Percentiles rank a stretch among this genome's conserved stretches.
Evolutionary conservation across 257 asterid species (phyloP).

Genomic region (Rehmannia glutinosa): DNA sequence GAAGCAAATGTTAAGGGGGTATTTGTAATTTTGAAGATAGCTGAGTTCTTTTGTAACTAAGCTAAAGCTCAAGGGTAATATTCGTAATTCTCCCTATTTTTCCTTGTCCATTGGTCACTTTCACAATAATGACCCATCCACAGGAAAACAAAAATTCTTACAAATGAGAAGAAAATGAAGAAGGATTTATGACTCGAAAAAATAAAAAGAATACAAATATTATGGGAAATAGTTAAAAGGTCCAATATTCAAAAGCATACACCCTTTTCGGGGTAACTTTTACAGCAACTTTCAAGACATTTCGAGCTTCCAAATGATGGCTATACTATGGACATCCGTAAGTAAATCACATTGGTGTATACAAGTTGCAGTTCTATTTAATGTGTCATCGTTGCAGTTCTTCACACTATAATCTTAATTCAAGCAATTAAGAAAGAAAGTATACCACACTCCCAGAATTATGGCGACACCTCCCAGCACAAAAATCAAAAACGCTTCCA

Average conservation of each 20-base stretch:
- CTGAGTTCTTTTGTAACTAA: too few relatives aligned
- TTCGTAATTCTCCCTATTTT: too few relatives aligned
- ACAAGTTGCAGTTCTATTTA: not conserved
- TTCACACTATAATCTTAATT: not conserved
- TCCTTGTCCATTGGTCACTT: slow-evolving; percentile 2
- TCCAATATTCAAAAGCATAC: not conserved
- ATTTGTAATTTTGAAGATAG: too few relatives aligned
- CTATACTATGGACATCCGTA: not conserved
- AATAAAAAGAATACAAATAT: not conserved
- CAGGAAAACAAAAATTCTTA: not conserved
- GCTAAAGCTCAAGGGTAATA: too few relatives aligned
- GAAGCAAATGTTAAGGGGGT: too few relatives aligned
- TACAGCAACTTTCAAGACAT: not conserved
- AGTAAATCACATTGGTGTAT: not conserved
- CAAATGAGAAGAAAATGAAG: not conserved
- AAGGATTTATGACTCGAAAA: not conserved
- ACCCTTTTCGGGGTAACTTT: not conserved
- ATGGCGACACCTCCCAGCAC: slow-evolving; percentile 93
- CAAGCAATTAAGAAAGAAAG: slow-evolving; percentile 8
- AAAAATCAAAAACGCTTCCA: slow-evolving; percentile 63
- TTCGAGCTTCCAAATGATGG: not conserved
- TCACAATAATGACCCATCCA: not conserved
- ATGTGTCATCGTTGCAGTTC: not conserved
- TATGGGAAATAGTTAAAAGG: not conserved
- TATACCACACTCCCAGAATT: slow-evolving; percentile 92